These are phyloP conservation scores for Lanmaoa pseudosensibilis DNA, from an alignment of 768 basidiomycete genomes.

Conservation along the genomic window DNA sequence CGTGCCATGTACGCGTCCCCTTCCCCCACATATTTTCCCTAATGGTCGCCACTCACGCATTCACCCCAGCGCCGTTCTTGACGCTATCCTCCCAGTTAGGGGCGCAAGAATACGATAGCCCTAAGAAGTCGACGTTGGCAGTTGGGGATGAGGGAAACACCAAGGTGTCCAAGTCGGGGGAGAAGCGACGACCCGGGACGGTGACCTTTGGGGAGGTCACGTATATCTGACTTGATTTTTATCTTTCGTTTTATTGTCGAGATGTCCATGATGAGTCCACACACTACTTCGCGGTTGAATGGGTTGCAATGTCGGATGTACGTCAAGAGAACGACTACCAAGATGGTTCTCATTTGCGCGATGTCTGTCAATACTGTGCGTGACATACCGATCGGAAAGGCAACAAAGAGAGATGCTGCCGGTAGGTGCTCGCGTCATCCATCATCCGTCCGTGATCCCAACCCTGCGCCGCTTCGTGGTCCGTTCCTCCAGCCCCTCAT, in stretches of 20 bases:
- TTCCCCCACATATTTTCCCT: neutral
- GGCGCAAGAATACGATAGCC: neutral
- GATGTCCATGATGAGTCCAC: neutral
- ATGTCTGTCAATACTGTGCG: neutral
- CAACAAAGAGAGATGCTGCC: neutral
- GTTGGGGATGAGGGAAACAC: neutral
- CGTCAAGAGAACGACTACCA: neutral
- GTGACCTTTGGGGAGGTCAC: conserved; percentile 6
- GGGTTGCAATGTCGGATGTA: neutral
- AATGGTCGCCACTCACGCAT: neutral
- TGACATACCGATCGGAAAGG: neutral
- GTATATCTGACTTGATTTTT: neutral
- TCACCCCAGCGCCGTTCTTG: neutral
- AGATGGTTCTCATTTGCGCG: neutral
- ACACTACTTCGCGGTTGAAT: neutral
- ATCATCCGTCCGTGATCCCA: conserved; percentile 5
- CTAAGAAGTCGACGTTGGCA: neutral
- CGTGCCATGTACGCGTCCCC: neutral
- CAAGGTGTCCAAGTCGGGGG: neutral
- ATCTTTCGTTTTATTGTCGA: neutral
- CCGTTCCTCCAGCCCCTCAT: conserved; percentile 10
- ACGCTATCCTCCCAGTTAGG: neutral
- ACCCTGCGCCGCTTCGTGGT: conserved; percentile 17
- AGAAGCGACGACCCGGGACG: neutral
- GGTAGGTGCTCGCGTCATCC: neutral